Evolutionary conservation across 1,284 basidiomycete genomes (phyloP), one percentile per base, ranked within the genome.

Genomic region (Austroboletus novae-zelandiae): DNA sequence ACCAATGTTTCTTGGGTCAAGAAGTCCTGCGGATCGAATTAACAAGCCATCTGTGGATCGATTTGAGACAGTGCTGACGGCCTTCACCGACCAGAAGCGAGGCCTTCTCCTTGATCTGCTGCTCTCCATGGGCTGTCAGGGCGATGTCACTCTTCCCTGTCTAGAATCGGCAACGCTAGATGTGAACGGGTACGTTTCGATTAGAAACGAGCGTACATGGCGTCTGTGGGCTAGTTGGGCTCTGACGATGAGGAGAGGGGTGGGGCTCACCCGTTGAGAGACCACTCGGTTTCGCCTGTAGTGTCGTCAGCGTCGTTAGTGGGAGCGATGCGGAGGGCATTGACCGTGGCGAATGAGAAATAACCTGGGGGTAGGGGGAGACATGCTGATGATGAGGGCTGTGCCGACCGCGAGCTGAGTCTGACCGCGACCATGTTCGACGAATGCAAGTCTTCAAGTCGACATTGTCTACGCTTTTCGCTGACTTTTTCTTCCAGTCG

Each of bases 231-330:
- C 51, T 51, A 40, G 20, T 25, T 15, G 13, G 20, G 36, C 32
- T 32, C 35, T 35, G 35, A 36, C 13, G 17, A 40, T 48, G 20
- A n/a, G 9, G 14, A 35, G 50, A 43, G 40, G 30, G 30, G 48
- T 25, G 42, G 36, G 18, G 66, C 79, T 66, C 51, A 82, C 81
- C 91, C 94, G 59, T 89, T 94, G 48, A 89, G 63, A n/a, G 88
- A 90, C 94, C 94, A 97, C 67, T 95, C 94, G 1, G 94, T 97
- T 74, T 96, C 89, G 40, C 93, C 91, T 91, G 61, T 20, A 40
- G 14, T 18, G n/a, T 45, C 20, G 45, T 54, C 47, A 55, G 39
- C 9, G 17, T 45, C 17, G 14, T 14, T 31, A 31, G 20, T 32
- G 49, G 30, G 32, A 23, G 40, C 29, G 45, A 23, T 18, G 17